phyloP scores from a whole-genome alignment of 805 yeast species.

The Hyphopichia homilentoma region DNA sequence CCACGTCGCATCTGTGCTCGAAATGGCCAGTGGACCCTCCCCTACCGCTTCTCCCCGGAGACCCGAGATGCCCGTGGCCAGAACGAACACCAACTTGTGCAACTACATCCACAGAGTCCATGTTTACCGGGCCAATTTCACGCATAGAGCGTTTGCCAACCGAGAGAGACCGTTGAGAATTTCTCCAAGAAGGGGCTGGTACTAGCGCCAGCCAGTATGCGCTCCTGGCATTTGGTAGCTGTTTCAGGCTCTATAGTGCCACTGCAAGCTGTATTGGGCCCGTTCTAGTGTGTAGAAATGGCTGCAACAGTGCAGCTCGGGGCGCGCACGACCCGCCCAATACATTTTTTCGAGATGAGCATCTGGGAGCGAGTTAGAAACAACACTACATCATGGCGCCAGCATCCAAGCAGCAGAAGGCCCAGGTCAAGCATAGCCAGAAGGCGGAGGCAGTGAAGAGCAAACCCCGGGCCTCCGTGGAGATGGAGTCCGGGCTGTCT shows the following conservation, averaged over 20 bases:
- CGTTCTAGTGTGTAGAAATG: too few species aligned
- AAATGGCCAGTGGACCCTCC: conserved; percentile 3
- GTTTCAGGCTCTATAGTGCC: too few species aligned
- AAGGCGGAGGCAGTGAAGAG: conserved; percentile 2
- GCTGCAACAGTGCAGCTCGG: neutral
- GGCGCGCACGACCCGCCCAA: neutral
- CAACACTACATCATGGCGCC: too few species aligned
- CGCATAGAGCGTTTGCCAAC: too few species aligned
- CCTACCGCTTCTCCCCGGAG: conserved; percentile 3
- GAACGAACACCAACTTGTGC: conserved; percentile 23
- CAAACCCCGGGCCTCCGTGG: conserved; percentile 5
- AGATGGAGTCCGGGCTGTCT: conserved; percentile 14
- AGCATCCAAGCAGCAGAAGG: conserved; percentile 20
- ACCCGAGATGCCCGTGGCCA: conserved; percentile 16
- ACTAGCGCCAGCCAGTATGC: too few species aligned
- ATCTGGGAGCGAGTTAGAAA: too few species aligned
- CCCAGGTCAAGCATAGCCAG: conserved; percentile 1
- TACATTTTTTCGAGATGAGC: neutral
- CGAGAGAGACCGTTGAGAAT: too few species aligned
- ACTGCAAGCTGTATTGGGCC: conserved; percentile 1
- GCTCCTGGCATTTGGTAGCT: too few species aligned
- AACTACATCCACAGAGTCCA: conserved; percentile 19
- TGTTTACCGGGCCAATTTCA: too few species aligned
- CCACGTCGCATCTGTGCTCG: conserved; percentile 12
- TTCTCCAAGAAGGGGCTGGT: too few species aligned